phyloP scores from a whole-genome alignment of 2,329 filamentous ascomycete species.

The Microthyrium microscopicum region DNA sequence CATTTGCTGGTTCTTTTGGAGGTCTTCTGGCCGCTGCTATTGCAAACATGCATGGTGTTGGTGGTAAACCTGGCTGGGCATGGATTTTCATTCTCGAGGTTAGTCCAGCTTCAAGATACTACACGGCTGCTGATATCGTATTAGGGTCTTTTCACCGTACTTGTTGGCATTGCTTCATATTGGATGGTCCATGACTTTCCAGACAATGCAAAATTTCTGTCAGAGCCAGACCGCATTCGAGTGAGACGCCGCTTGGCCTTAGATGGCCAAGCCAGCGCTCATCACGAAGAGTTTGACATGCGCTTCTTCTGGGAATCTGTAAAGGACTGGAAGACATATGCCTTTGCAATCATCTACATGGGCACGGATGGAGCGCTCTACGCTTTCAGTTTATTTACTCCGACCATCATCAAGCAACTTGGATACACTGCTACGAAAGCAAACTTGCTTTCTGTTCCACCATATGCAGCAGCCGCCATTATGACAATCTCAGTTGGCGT shows the following conservation, averaged over 20 bases:
- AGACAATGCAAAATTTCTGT: conserved; percentile 56
- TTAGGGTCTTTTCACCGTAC: conserved; percentile 52
- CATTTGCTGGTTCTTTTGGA: conserved; percentile 62
- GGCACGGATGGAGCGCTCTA: conserved; percentile 57
- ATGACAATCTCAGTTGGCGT: conserved; percentile 56
- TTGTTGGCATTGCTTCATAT: conserved; percentile 52
- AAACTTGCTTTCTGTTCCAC: conserved; percentile 59
- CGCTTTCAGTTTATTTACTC: conserved; percentile 61
- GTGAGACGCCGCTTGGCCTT: conserved; percentile 53
- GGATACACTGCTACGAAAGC: conserved; percentile 44
- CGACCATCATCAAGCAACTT: conserved; percentile 51
- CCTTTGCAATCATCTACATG: conserved; percentile 62
- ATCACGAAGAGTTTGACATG: conserved; percentile 59
- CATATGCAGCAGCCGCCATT: conserved; percentile 54
- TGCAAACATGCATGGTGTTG: conserved; percentile 49
- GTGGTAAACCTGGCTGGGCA: conserved; percentile 25
- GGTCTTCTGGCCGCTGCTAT: conserved; percentile 59
- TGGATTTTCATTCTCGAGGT: conserved; percentile 28
- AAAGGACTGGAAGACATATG: conserved; percentile 73
- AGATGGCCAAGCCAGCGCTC: conserved; percentile 59
- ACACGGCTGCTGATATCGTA: too few species aligned
- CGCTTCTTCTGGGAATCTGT: conserved; percentile 55
- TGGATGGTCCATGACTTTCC: conserved; percentile 77
- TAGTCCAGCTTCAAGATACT: neutral
- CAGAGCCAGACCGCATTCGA: conserved; percentile 49